Evolutionary conservation across 2,329 filamentous ascomycete species (phyloP).

Genomic region (Lasiodiplodia theobromae): DNA sequence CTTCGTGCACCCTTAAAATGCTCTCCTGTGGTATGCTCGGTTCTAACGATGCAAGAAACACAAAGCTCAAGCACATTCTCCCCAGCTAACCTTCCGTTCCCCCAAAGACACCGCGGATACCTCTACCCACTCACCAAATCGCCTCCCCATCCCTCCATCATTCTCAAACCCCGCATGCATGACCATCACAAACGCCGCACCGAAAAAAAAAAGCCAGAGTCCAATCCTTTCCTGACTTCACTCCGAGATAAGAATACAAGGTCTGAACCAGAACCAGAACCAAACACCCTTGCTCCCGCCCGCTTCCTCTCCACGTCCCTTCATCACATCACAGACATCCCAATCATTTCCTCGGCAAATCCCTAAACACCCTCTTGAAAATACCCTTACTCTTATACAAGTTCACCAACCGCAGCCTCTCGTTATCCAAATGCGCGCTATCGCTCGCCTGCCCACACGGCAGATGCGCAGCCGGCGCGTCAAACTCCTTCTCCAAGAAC

Average conservation of each 20-base stretch:
- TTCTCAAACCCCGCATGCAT: background rate
- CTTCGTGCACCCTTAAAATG: too few relatives aligned
- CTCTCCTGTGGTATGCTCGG: too few relatives aligned
- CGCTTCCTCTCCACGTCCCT: background rate
- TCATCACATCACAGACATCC: background rate
- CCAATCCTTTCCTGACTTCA: background rate
- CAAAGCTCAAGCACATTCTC: too few relatives aligned
- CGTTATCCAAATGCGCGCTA: slow-evolving; percentile 92
- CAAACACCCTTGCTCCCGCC: background rate
- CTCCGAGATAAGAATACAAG: too few relatives aligned
- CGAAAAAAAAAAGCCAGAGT: background rate
- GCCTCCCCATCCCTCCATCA: background rate
- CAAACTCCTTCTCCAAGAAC: slow-evolving; percentile 93
- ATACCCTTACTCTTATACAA: slow-evolving; percentile 91
- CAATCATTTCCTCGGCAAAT: slow-evolving; percentile 57
- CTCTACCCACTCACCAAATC: too few relatives aligned
- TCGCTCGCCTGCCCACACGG: slow-evolving; percentile 96
- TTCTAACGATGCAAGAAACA: too few relatives aligned
- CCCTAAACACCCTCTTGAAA: slow-evolving; percentile 82
- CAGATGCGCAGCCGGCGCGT: slow-evolving; percentile 87
- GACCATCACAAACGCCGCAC: background rate
- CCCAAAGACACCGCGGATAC: too few relatives aligned
- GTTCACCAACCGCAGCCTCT: slow-evolving; percentile 87
- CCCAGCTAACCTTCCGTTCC: too few relatives aligned
- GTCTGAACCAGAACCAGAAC: too few relatives aligned